A percentile compares a stretch with the other conserved stretches of the same genome.
These are phyloP conservation scores for Erodium maritimum DNA, from an alignment of 345 rosid species.

Conservation along the genomic window DNA sequence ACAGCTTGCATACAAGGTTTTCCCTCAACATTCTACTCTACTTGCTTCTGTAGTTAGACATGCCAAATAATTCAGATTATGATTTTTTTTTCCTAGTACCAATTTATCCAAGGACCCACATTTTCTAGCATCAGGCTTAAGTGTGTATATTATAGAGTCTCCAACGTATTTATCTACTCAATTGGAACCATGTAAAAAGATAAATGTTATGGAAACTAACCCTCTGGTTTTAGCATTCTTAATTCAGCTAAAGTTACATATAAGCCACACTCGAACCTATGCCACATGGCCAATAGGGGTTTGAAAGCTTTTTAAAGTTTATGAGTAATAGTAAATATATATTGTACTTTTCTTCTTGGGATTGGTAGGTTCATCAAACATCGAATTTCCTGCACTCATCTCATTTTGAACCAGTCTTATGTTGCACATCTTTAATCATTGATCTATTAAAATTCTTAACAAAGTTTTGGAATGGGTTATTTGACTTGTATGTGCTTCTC, in stretches of 20 bases:
- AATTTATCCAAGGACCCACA: neutral
- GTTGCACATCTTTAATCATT: neutral
- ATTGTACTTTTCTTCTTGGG: neutral
- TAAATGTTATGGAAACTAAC: neutral
- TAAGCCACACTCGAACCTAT: neutral
- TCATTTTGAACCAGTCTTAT: neutral
- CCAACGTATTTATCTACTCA: neutral
- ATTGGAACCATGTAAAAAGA: neutral
- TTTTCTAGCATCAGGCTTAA: neutral
- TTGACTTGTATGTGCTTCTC: neutral
- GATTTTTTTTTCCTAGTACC: neutral
- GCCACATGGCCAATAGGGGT: neutral
- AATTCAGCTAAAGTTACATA: neutral
- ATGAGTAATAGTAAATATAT: too few species aligned
- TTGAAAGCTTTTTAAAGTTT: neutral
- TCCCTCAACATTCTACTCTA: neutral
- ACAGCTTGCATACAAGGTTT: slow-evolving; percentile 85
- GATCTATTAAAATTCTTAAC: too few species aligned
- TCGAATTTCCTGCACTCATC: neutral
- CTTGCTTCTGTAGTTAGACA: neutral
- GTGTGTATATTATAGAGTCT: neutral
- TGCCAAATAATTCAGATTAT: neutral
- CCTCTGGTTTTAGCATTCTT: neutral
- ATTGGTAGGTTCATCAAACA: neutral
- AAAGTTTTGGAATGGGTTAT: neutral